Evolutionary conservation across 2,329 filamentous ascomycete species (phyloP).

Genomic region (Chaetomium sp.): DNA sequence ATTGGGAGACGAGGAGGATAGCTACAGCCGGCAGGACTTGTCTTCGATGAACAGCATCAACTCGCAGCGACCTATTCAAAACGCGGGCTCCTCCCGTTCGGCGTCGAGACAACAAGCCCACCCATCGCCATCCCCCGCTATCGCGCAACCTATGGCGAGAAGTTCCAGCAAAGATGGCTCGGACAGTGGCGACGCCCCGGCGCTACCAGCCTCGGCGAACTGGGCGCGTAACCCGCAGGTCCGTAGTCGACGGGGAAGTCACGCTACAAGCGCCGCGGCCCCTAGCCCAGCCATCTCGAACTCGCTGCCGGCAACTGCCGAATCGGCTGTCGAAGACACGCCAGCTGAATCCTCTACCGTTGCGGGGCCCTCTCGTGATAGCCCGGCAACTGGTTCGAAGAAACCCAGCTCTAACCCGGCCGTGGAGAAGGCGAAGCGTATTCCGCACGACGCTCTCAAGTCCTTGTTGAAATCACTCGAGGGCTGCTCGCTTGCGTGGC

Average conservation of each 20-base stretch:
- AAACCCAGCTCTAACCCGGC: conserved; percentile 1
- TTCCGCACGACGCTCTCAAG: conserved; percentile 36
- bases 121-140: conserved; percentile 44
- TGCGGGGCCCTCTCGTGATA: conserved; percentile 12
- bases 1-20: conserved; percentile 96
- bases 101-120: conserved; percentile 56
- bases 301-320: conserved; percentile 56
- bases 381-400: conserved; percentile 5
- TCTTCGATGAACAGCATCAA: conserved; percentile 92
- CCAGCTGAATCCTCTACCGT: conserved; percentile 30
- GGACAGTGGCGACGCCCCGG: conserved; percentile 77
- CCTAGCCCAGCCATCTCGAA: conserved; percentile 77
- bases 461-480: conserved; percentile 45
- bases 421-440: conserved; percentile 19
- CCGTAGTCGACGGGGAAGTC: conserved; percentile 71
- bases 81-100: conserved; percentile 55
- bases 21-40: conserved; percentile 90
- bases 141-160: conserved; percentile 68
- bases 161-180: conserved; percentile 78
- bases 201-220: conserved; percentile 88
- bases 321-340: conserved; percentile 46
- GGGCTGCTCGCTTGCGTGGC: conserved; percentile 42
- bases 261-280: conserved; percentile 77
- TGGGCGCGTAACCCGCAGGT: conserved; percentile 78
- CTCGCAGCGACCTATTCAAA: conserved; percentile 68